These are phyloP conservation scores for Selenicereus undatus DNA, from an alignment of 148 eudicot genomes.

Conservation along the genomic window DNA sequence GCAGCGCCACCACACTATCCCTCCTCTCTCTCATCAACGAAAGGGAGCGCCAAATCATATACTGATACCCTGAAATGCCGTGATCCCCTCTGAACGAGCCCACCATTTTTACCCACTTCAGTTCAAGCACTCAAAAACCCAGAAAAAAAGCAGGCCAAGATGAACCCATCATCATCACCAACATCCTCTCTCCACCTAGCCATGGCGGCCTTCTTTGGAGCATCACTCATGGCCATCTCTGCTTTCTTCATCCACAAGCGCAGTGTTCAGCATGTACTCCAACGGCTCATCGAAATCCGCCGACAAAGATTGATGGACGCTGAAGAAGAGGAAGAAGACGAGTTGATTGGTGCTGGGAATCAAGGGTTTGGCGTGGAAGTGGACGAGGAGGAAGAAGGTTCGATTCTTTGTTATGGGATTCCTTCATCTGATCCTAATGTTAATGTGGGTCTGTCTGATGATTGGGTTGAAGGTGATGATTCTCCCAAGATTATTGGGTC, in stretches of 20 bases:
- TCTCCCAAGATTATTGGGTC: constrained; percentile 16
- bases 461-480: constrained; percentile 25
- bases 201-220: constrained; percentile 78
- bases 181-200: constrained; percentile 49
- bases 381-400: background rate
- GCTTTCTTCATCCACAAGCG: constrained; percentile 80
- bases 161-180: constrained; percentile 39
- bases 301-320: constrained; percentile 16
- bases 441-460: constrained; percentile 5
- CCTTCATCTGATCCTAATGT: constrained; percentile 54
- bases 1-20: background rate
- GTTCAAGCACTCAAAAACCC: background rate
- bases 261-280: constrained; percentile 65
- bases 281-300: constrained; percentile 53
- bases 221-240: constrained; percentile 78
- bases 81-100: background rate
- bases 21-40: background rate
- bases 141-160: background rate
- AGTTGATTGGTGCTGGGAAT: background rate
- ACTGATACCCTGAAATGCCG: background rate
- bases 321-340: constrained; percentile 6
- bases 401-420: background rate
- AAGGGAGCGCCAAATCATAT: background rate
- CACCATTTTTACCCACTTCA: constrained; percentile 13
- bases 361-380: constrained; percentile 3